phyloP scores from a whole-genome alignment of 2,329 filamentous ascomycete species.

The Paraconiothyrium brasiliense region DNA sequence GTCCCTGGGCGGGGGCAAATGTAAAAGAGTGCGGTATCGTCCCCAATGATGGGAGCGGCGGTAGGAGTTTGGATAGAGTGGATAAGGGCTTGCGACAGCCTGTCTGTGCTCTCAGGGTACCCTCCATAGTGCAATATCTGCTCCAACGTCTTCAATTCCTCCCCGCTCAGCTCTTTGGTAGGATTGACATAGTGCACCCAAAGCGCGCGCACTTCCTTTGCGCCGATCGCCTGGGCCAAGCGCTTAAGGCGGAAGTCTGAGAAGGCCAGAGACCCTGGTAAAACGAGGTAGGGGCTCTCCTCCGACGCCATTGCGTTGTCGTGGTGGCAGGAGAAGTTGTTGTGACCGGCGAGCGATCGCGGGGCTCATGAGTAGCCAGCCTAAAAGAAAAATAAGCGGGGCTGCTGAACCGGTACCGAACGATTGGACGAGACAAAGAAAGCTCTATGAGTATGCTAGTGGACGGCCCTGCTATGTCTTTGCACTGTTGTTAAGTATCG shows the following conservation, averaged over 20 bases:
- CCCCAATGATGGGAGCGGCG: slow-evolving; percentile 58
- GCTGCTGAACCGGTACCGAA: not conserved
- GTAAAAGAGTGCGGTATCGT: slow-evolving; percentile 69
- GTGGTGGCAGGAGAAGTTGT: slow-evolving; percentile 4
- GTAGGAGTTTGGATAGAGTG: slow-evolving; percentile 58
- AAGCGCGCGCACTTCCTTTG: slow-evolving; percentile 58
- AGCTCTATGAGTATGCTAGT: not conserved
- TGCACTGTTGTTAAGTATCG: not conserved
- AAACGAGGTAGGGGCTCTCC: slow-evolving; percentile 52
- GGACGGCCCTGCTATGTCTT: not conserved
- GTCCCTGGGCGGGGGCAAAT: slow-evolving; percentile 81
- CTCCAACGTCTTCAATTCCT: slow-evolving; percentile 63
- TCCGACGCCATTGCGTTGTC: slow-evolving; percentile 40
- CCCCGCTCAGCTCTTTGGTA: slow-evolving; percentile 47
- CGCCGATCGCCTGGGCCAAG: slow-evolving; percentile 57
- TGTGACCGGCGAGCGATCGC: not conserved
- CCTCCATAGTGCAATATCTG: slow-evolving; percentile 70
- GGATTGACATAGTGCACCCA: slow-evolving; percentile 63
- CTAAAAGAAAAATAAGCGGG: slow-evolving; percentile 10
- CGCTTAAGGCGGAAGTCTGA: slow-evolving; percentile 60
- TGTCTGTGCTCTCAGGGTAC: slow-evolving; percentile 56
- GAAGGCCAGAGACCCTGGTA: slow-evolving; percentile 65
- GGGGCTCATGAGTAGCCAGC: too few relatives aligned
- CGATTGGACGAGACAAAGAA: not conserved
- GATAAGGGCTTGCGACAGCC: slow-evolving; percentile 55